Conservation (phyloP, 2,329 filamentous ascomycete genomes). For the Fusarium devonianum region DNA sequence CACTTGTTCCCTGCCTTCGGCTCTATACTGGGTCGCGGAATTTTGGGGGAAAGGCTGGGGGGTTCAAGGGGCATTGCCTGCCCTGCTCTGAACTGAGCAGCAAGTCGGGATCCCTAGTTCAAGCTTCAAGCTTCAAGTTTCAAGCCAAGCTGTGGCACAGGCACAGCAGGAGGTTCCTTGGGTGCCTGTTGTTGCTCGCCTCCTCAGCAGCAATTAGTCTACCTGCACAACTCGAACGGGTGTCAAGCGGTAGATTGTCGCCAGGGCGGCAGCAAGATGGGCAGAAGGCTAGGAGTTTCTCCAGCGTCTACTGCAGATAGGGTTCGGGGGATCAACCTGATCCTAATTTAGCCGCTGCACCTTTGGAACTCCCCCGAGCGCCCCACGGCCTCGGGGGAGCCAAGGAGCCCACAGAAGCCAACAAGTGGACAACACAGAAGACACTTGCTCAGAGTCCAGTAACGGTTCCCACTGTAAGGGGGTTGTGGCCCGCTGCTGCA, state of each 20-base stretch:
- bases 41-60: background rate
- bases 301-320: too few species aligned
- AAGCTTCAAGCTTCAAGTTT: background rate
- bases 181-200: too few species aligned
- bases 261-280: background rate
- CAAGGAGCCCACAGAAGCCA: too few species aligned
- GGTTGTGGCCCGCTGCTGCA: constrained; percentile 9
- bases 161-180: constrained; percentile 1
- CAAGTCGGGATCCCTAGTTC: constrained; percentile 8
- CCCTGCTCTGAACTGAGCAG: constrained; percentile 25
- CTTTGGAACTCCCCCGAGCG: background rate
- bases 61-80: constrained; percentile 4
- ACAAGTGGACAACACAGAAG: background rate
- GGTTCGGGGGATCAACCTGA: constrained; percentile 2
- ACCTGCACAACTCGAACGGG: constrained; percentile 1
- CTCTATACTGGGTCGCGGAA: background rate
- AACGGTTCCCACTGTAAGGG: background rate
- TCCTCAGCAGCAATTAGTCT: constrained; percentile 4
- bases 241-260: constrained; percentile 5
- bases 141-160: constrained; percentile 1
- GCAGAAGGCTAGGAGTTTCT: too few species aligned
- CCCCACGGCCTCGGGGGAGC: constrained; percentile 4
- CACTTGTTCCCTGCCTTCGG: constrained; percentile 13
- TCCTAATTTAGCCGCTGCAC: constrained; percentile 1
- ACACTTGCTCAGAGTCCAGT: too few species aligned